phyloP scores from a whole-genome alignment of 2,329 filamentous ascomycete genomes.

The Cercospora nicotianae region DNA sequence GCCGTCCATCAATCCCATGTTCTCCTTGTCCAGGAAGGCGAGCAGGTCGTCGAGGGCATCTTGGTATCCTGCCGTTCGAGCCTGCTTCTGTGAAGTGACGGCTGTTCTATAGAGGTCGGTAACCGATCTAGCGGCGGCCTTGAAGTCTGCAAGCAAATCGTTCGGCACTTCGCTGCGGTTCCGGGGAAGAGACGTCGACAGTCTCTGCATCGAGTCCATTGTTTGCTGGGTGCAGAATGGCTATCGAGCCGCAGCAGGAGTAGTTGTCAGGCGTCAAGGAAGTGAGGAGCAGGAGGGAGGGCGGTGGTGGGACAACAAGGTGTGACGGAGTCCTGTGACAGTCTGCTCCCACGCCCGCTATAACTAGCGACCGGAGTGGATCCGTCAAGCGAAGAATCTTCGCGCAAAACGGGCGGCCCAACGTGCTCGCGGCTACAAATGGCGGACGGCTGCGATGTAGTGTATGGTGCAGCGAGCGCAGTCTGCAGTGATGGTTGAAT shows the following conservation, averaged over 20 bases:
- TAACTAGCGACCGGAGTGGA: neutral
- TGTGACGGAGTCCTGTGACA: constrained; percentile 9
- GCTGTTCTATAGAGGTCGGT: constrained; percentile 96
- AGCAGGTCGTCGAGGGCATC: constrained; percentile 90
- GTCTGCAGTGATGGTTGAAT: neutral
- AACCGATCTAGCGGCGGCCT: constrained; percentile 85
- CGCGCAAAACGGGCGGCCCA: neutral
- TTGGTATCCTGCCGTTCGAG: constrained; percentile 82
- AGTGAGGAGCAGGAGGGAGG: constrained; percentile 9
- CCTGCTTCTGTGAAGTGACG: constrained; percentile 71
- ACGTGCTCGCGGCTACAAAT: neutral
- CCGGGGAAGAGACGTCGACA: constrained; percentile 60
- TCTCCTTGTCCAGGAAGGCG: constrained; percentile 78
- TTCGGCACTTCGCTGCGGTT: constrained; percentile 35
- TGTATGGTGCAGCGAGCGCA: neutral
- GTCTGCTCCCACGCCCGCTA: neutral
- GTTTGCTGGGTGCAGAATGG: constrained; percentile 15
- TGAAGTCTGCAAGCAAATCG: constrained; percentile 80
- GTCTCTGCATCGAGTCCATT: constrained; percentile 66
- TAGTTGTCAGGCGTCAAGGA: neutral
- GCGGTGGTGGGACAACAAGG: constrained; percentile 10
- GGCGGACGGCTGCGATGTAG: neutral
- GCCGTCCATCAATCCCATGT: constrained; percentile 74
- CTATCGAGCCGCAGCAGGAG: constrained; percentile 2
- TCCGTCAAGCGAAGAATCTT: constrained; percentile 3